Percentiles rank a stretch among this genome's conserved stretches.
These are phyloP conservation scores for Kazachstania taianensis DNA, from an alignment of 805 yeast genomes.

Conservation along the genomic window DNA sequence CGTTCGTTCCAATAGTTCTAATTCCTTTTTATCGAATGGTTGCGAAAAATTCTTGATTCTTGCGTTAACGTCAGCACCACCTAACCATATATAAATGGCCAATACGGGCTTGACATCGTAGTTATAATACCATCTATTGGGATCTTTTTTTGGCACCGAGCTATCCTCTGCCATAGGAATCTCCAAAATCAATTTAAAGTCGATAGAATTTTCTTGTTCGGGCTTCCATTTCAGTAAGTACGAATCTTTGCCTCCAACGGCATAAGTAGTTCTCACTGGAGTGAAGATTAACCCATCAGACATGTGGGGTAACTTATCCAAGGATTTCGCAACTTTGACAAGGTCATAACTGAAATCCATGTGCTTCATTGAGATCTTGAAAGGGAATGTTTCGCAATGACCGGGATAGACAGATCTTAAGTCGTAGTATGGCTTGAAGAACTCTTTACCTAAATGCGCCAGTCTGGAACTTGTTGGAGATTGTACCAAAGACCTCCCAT, in stretches of 20 bases:
- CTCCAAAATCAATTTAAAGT: slow-evolving; percentile 56
- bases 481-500: slow-evolving; percentile 59
- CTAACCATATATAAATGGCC: slow-evolving; percentile 69
- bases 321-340: slow-evolving; percentile 58
- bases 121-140: slow-evolving; percentile 62
- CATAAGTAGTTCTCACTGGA: slow-evolving; percentile 78
- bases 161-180: slow-evolving; percentile 28
- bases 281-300: slow-evolving; percentile 93
- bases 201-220: slow-evolving; percentile 88
- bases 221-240: slow-evolving; percentile 94
- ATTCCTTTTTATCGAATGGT: slow-evolving; percentile 26
- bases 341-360: slow-evolving; percentile 81
- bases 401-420: slow-evolving; percentile 63
- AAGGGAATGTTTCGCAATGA: slow-evolving; percentile 67
- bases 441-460: slow-evolving; percentile 73
- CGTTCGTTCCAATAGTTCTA: slow-evolving; percentile 30
- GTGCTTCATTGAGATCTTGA: slow-evolving; percentile 74
- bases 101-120: slow-evolving; percentile 73
- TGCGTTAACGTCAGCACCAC: slow-evolving; percentile 34
- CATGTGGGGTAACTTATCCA: slow-evolving; percentile 70
- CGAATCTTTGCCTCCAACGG: slow-evolving; percentile 72
- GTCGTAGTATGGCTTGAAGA: slow-evolving; percentile 72
- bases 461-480: slow-evolving; percentile 71
- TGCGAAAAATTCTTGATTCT: slow-evolving; percentile 22
- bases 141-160: slow-evolving; percentile 40